These are phyloP conservation scores for Boletus sp. DNA, from an alignment of 768 basidiomycete species.

Conservation along the genomic window DNA sequence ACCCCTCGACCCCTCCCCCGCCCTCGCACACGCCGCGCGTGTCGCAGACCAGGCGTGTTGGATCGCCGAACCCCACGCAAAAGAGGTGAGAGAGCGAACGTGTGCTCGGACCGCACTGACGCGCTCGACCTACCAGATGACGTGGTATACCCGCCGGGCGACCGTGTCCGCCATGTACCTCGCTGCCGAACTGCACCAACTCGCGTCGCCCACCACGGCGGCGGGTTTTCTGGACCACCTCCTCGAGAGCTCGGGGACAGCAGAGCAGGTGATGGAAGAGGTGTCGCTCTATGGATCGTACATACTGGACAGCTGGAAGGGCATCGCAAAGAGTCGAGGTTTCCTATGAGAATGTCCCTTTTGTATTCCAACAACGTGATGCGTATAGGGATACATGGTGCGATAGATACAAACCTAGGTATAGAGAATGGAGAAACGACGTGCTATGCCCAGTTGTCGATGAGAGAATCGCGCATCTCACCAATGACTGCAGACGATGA, in stretches of 20 bases:
- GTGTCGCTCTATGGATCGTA: no score
- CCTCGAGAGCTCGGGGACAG: conserved; percentile 45
- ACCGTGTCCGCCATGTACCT: conserved; percentile 67
- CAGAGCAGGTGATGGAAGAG: conserved; percentile 47
- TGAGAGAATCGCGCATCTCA: conserved; percentile 88
- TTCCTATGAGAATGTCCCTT: no score
- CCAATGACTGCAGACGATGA: conserved; percentile 79
- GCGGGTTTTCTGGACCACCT: conserved; percentile 64
- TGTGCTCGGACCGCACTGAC: no score
- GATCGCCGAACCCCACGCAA: no score
- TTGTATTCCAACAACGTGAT: no score
- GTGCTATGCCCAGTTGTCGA: conserved; percentile 81
- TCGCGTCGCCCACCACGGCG: conserved; percentile 72
- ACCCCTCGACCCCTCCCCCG: no score
- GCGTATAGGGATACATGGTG: no score
- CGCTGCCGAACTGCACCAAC: conserved; percentile 77
- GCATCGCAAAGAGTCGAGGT: no score
- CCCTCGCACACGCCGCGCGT: no score
- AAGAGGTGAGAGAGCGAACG: no score
- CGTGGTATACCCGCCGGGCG: conserved; percentile 71
- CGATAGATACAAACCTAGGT: conserved; percentile 5
- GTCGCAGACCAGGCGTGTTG: no score
- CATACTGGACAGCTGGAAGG: no score
- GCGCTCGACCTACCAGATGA: conserved; percentile 55
- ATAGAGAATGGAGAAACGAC: conserved; percentile 32